phyloP scores from a whole-genome alignment of 2,329 filamentous ascomycete genomes.

The Zymoseptoria crescenta region DNA sequence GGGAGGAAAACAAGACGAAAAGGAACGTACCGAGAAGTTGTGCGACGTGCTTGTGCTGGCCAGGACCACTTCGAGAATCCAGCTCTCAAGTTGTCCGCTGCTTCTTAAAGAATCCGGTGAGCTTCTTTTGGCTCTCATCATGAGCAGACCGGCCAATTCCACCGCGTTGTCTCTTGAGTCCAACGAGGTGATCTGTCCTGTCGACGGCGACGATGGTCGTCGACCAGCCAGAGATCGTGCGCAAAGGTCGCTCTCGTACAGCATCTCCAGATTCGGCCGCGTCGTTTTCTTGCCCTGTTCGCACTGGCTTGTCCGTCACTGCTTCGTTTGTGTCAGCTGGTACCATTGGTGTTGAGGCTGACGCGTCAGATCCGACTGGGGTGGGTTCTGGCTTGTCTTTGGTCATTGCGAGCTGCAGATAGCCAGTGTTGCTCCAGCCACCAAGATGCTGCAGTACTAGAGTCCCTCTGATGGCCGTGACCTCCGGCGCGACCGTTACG shows the following conservation, averaged over 20 bases:
- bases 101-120: slow-evolving; percentile 66
- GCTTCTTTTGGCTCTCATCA: slow-evolving; percentile 66
- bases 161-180: slow-evolving; percentile 69
- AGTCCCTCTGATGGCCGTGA: slow-evolving; percentile 31
- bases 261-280: not conserved
- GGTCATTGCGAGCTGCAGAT: slow-evolving; percentile 37
- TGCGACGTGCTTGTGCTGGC: not conserved
- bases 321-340: not conserved
- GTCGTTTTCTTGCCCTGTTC: not conserved
- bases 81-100: slow-evolving; percentile 19
- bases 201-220: slow-evolving; percentile 57
- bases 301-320: not conserved
- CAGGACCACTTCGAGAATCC: not conserved
- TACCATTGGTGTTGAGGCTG: not conserved
- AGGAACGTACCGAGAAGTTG: slow-evolving; percentile 8
- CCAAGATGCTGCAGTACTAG: slow-evolving; percentile 47
- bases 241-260: not conserved
- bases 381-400: not conserved
- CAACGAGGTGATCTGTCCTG: slow-evolving; percentile 60
- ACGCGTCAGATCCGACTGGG: not conserved
- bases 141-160: slow-evolving; percentile 73
- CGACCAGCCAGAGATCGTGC: slow-evolving; percentile 33
- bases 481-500: slow-evolving; percentile 38
- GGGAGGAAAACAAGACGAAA: not conserved
- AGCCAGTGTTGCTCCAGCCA: slow-evolving; percentile 60